Percentiles rank a stretch among this genome's conserved stretches.
These are phyloP conservation scores for Botryotinia calthae DNA, from an alignment of 2,329 filamentous ascomycete species.

Conservation along the genomic window DNA sequence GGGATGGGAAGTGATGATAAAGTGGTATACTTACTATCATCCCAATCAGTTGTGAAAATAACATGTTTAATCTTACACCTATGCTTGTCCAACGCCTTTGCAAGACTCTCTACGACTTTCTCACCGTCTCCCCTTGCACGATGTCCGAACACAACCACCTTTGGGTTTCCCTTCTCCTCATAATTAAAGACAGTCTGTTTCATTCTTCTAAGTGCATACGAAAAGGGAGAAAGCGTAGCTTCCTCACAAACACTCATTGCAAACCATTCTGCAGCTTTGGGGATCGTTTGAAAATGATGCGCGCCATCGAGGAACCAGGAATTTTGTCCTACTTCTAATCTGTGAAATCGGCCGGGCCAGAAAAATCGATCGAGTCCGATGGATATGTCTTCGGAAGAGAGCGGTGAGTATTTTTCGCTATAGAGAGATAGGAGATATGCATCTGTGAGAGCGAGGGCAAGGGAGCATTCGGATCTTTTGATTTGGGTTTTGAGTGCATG, in stretches of 20 bases:
- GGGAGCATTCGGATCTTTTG: constrained; percentile 55
- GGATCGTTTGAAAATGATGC: constrained; percentile 68
- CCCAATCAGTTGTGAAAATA: constrained; percentile 26
- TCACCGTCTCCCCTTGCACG: constrained; percentile 17
- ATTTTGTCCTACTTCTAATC: constrained; percentile 47
- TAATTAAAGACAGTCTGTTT: not conserved
- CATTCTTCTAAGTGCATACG: constrained; percentile 14
- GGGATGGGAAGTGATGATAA: not conserved
- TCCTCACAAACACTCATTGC: constrained; percentile 40
- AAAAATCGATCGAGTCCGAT: constrained; percentile 68
- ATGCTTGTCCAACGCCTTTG: constrained; percentile 18
- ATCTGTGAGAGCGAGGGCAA: constrained; percentile 49
- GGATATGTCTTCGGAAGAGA: constrained; percentile 55
- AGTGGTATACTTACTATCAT: constrained; percentile 19
- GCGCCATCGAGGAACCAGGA: constrained; percentile 33
- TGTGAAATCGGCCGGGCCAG: constrained; percentile 75
- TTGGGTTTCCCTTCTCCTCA: not conserved
- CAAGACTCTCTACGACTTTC: constrained; percentile 20
- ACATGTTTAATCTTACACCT: constrained; percentile 24
- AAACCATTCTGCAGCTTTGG: constrained; percentile 81
- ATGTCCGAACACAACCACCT: constrained; percentile 26
- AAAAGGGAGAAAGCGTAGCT: constrained; percentile 24
- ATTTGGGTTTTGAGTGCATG: constrained; percentile 48
- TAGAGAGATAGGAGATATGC: constrained; percentile 44
- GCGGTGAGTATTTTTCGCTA: constrained; percentile 41